Evolutionary conservation across 805 yeast genomes (phyloP), one percentile per base, ranked within the genome.

Genomic region (Yarrowia sp.): DNA sequence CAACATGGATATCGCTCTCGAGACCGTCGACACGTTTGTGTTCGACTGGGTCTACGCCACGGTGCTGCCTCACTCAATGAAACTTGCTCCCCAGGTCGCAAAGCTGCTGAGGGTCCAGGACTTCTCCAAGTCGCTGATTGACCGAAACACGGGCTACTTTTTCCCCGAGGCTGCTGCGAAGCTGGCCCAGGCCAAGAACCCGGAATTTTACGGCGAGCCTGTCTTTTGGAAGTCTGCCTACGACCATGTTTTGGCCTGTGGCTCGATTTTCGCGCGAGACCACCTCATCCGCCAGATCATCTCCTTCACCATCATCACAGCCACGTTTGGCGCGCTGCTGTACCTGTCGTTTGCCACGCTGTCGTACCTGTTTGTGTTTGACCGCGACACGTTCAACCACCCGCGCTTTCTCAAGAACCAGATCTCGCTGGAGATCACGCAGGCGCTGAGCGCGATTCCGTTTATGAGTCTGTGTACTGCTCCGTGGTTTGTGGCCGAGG

Each of bases 371-470:
- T 84, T 87, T 67, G 84, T 94, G 22, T 94, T 90, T 72, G 97
- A 94, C 75, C 87, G 86, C 71, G 85, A 85, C 61, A 89, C 90
- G 63, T 90, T 93, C 81, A 90, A 93, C 76, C 99, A 94, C 74
- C 99, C 99, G 64, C 83, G 97, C 73, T 93, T 89, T 74, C 81
- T 94, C 75, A 94, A 94, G 73, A 93, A 94, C 76, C 99, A 94
- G 77, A 84, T 94, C 83, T 76, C 82, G 5, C 77, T 90, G 71
- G 99, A 94, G 73, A 88, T 93, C 65, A 76, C 80, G 65, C 86
- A 85, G 71, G 97, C 97, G 0, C 66, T 83, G 64, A 75, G 87
- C 18, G 86, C 97, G 14, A 91, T 94, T 67, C 99, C 99, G 29
- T 72, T 79, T 18, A 94, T 94, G 99, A 94, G 94, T 19, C 60